These are phyloP conservation scores for Oemleria cerasiformis DNA, from an alignment of 306 rosid species.

Conservation along the genomic window DNA sequence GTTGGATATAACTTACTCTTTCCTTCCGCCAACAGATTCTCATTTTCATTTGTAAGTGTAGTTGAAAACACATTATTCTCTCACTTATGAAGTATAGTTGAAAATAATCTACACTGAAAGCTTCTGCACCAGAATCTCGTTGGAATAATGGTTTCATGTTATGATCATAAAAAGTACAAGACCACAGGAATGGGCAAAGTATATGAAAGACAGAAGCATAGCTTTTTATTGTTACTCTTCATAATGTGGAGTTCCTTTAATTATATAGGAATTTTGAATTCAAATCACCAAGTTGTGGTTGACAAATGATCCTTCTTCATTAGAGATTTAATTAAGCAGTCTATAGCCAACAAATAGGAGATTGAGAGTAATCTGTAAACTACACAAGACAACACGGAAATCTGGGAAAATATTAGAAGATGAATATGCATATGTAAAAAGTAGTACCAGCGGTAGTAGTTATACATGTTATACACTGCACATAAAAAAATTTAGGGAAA, in stretches of 20 bases:
- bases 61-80: not conserved
- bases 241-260: not conserved
- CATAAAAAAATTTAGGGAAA: not conserved
- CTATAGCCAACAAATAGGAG: not conserved
- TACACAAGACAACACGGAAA: not conserved
- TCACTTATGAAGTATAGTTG: no score
- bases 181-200: not conserved
- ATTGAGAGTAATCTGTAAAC: not conserved
- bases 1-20: not conserved
- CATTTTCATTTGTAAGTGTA: not conserved
- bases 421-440: not conserved
- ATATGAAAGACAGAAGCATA: not conserved
- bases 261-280: not conserved
- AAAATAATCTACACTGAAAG: not conserved
- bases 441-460: no score
- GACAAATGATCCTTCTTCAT: not conserved
- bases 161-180: not conserved
- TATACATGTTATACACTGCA: not conserved
- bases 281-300: not conserved
- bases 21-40: not conserved
- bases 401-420: not conserved
- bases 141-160: not conserved
- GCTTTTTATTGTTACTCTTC: not conserved
- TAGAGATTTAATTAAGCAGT: not conserved
- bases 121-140: not conserved